phyloP scores from a whole-genome alignment of 352 stramenopile species.

The Aphanomyces cochlioides region DNA sequence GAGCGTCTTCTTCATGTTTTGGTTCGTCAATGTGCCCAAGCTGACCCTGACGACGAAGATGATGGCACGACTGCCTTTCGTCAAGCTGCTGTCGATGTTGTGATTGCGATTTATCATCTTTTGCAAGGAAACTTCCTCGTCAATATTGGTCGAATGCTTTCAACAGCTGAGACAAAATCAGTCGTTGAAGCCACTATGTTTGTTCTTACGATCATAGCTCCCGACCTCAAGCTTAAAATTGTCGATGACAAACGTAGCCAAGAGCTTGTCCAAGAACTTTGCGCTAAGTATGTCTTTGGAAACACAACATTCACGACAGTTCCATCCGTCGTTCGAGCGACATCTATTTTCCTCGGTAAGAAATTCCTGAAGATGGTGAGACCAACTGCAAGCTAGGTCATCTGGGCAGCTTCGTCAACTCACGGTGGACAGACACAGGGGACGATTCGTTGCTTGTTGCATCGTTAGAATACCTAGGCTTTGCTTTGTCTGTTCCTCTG shows the following conservation, averaged over 20 bases:
- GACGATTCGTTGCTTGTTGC: slow-evolving; percentile 17
- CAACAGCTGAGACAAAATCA: background rate
- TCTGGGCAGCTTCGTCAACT: background rate
- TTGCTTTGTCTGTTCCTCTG: background rate
- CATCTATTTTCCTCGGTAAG: slow-evolving; percentile 20
- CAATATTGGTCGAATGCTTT: background rate
- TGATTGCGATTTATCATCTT: slow-evolving; percentile 23
- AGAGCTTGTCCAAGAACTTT: slow-evolving; percentile 8
- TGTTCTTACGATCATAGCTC: slow-evolving; percentile 7
- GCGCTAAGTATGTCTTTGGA: slow-evolving; percentile 9
- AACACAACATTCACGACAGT: slow-evolving; percentile 2
- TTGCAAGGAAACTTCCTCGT: slow-evolving; percentile 19
- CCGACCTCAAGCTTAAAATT: slow-evolving; percentile 16
- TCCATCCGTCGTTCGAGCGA: background rate
- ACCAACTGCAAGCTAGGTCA: background rate
- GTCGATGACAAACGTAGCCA: background rate
- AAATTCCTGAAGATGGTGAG: no score
- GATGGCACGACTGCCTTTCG: slow-evolving; percentile 16
- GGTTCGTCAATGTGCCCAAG: slow-evolving; percentile 9
- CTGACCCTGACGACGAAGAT: slow-evolving; percentile 2
- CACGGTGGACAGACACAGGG: background rate
- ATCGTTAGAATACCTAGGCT: slow-evolving; percentile 15
- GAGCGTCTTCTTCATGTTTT: slow-evolving; percentile 23
- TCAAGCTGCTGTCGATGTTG: slow-evolving; percentile 5
- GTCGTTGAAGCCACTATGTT: slow-evolving; percentile 22